Evolutionary conservation across 345 rosid genomes (phyloP).

Genomic region (Odontarrhena argentea): DNA sequence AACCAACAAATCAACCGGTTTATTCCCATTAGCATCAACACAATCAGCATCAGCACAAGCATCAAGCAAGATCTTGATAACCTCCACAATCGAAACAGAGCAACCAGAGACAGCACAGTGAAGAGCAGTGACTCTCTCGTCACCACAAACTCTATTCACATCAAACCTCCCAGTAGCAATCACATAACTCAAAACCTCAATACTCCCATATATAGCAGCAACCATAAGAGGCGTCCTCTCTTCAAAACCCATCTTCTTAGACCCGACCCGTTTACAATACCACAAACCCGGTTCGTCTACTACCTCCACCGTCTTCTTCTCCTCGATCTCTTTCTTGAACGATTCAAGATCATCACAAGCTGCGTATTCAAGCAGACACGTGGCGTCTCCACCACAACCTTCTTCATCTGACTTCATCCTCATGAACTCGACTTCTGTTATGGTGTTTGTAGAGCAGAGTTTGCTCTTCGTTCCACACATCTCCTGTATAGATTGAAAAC

Average conservation of each 20-base stretch:
- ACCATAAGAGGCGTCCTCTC: constrained; percentile 85
- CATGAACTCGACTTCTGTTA: constrained; percentile 53
- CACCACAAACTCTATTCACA: constrained; percentile 68
- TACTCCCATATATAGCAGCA: constrained; percentile 81
- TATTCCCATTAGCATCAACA: constrained; percentile 69
- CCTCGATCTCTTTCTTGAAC: constrained; percentile 58
- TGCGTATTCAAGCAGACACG: constrained; percentile 75
- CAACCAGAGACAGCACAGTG: constrained; percentile 93
- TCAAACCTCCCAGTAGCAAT: constrained; percentile 51
- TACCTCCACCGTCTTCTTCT: constrained; percentile 41
- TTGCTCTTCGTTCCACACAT: constrained; percentile 61
- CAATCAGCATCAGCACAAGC: constrained; percentile 62
- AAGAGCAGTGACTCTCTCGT: constrained; percentile 82
- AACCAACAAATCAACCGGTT: constrained; percentile 61
- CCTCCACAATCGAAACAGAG: constrained; percentile 52
- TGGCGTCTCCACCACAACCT: constrained; percentile 33
- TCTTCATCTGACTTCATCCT: constrained; percentile 38
- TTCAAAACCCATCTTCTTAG: constrained; percentile 82
- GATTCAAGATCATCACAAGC: constrained; percentile 66
- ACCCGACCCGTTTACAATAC: constrained; percentile 79
- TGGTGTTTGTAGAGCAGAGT: constrained; percentile 40
- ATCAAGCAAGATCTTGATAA: constrained; percentile 65
- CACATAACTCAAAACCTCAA: constrained; percentile 59
- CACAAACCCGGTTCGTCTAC: constrained; percentile 61
- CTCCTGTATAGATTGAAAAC: constrained; percentile 51